Conservation (phyloP, 345 rosid species). For the Gynandropsis gynandra region DNA sequence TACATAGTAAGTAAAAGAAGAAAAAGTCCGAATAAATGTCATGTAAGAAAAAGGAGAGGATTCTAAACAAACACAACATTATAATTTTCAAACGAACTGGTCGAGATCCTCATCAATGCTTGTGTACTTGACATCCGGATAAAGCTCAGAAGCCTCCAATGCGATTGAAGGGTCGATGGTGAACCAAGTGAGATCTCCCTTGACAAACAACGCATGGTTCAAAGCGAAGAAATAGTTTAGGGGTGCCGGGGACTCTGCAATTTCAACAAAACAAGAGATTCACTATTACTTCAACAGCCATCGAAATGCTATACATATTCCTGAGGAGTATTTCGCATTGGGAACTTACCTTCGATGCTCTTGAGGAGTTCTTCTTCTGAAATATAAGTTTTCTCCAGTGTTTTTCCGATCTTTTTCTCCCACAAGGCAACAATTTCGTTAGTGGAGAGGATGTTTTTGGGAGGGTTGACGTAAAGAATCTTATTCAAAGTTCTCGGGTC, state of each 20-base stretch:
- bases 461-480: conserved; percentile 36
- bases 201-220: conserved; percentile 41
- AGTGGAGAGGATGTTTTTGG: conserved; percentile 36
- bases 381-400: conserved; percentile 36
- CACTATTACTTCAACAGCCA: too few species aligned
- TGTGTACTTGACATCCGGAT: conserved; percentile 54
- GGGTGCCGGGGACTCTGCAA: conserved; percentile 45
- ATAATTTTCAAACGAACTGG: conserved; percentile 31
- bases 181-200: conserved; percentile 49
- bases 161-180: conserved; percentile 51
- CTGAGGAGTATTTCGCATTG: neutral
- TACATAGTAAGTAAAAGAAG: too few species aligned
- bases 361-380: conserved; percentile 43
- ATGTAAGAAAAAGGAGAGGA: too few species aligned
- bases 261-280: neutral
- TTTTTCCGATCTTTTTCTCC: conserved; percentile 47
- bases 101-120: conserved; percentile 46
- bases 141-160: conserved; percentile 60
- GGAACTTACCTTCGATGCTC: conserved; percentile 31
- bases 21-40: too few species aligned
- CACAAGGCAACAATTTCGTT: conserved; percentile 43
- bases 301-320: neutral
- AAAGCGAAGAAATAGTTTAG: conserved; percentile 32
- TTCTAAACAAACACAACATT: too few species aligned
- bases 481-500: conserved; percentile 49